phyloP scores from a whole-genome alignment of 1,139 yeast species.

The Scheffersomyces lignicola region DNA sequence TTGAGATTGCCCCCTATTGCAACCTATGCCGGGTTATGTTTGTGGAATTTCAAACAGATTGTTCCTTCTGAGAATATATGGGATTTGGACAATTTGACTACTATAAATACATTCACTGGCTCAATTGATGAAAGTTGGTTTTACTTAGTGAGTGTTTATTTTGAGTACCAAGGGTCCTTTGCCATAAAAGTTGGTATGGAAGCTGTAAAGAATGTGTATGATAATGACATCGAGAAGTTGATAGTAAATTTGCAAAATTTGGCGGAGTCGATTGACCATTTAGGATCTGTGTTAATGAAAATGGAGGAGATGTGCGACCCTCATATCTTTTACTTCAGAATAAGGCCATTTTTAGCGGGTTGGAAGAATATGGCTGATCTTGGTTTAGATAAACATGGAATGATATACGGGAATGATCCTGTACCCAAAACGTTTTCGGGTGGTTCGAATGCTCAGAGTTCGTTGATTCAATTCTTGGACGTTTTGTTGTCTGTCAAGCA shows the following conservation, averaged over 20 bases:
- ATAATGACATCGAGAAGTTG: slow-evolving; percentile 37
- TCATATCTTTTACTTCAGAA: slow-evolving; percentile 79
- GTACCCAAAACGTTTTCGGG: slow-evolving; percentile 70
- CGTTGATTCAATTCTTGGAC: slow-evolving; percentile 84
- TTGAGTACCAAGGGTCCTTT: slow-evolving; percentile 79
- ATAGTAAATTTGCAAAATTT: slow-evolving; percentile 53
- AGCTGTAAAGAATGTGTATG: slow-evolving; percentile 27
- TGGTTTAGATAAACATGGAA: slow-evolving; percentile 75
- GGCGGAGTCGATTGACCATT: slow-evolving; percentile 73
- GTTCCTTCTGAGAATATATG: slow-evolving; percentile 46
- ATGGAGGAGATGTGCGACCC: slow-evolving; percentile 98
- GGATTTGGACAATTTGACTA: slow-evolving; percentile 69
- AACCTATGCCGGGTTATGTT: slow-evolving; percentile 82
- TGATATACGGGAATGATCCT: slow-evolving; percentile 68
- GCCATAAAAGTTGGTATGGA: slow-evolving; percentile 61
- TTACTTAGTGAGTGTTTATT: slow-evolving; percentile 81
- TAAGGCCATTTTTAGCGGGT: slow-evolving; percentile 90
- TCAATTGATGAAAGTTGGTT: slow-evolving; percentile 93
- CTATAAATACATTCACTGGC: slow-evolving; percentile 86
- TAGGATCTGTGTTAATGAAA: slow-evolving; percentile 73
- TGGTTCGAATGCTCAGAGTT: slow-evolving; percentile 93
- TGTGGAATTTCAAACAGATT: slow-evolving; percentile 81
- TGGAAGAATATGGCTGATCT: slow-evolving; percentile 92
- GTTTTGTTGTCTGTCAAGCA: slow-evolving; percentile 75
- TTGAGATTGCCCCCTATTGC: slow-evolving; percentile 83